Percentiles rank a stretch among this genome's conserved stretches.
Evolutionary conservation across 805 yeast genomes (phyloP).

Genomic region (Wickerhamiella azymoides): DNA sequence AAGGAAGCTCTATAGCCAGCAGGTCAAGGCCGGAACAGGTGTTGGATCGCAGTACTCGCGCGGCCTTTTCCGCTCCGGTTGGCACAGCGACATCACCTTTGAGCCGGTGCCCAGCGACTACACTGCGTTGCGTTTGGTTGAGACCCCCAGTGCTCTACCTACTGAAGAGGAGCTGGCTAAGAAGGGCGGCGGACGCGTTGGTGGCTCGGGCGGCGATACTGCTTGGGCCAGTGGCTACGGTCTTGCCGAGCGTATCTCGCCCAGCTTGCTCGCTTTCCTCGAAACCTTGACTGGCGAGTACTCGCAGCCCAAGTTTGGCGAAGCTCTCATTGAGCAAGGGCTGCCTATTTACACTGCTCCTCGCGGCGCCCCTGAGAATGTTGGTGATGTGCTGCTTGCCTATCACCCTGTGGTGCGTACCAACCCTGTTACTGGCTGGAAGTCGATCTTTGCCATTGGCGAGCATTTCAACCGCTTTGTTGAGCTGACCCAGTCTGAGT

Average conservation of each 20-base stretch:
- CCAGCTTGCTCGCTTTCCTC: conserved; percentile 33
- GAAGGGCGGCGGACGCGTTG: neutral
- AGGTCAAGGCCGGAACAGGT: neutral
- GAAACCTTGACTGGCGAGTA: conserved; percentile 25
- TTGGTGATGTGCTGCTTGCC: conserved; percentile 43
- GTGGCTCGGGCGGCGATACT: conserved; percentile 35
- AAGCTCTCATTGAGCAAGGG: neutral
- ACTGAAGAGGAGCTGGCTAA: neutral
- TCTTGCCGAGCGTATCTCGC: conserved; percentile 40
- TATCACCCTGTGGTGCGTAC: conserved; percentile 48
- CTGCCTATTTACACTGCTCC: conserved; percentile 14
- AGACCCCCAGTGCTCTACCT: conserved; percentile 25
- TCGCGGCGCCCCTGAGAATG: conserved; percentile 23
- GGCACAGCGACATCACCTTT: conserved; percentile 45
- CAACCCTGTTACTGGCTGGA: conserved; percentile 54
- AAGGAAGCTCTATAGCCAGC: conserved; percentile 13
- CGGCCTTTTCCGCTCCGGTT: conserved; percentile 19
- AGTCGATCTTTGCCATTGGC: conserved; percentile 41
- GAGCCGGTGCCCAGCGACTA: conserved; percentile 44
- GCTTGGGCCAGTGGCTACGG: conserved; percentile 40
- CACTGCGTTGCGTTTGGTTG: conserved; percentile 37
- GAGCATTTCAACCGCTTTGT: conserved; percentile 25
- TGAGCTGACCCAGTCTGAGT: conserved; percentile 35
- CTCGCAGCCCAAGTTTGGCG: neutral
- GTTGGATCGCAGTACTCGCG: neutral